Conservation (phyloP, 2,329 filamentous ascomycete species). For the Sporothrix sp. region DNA sequence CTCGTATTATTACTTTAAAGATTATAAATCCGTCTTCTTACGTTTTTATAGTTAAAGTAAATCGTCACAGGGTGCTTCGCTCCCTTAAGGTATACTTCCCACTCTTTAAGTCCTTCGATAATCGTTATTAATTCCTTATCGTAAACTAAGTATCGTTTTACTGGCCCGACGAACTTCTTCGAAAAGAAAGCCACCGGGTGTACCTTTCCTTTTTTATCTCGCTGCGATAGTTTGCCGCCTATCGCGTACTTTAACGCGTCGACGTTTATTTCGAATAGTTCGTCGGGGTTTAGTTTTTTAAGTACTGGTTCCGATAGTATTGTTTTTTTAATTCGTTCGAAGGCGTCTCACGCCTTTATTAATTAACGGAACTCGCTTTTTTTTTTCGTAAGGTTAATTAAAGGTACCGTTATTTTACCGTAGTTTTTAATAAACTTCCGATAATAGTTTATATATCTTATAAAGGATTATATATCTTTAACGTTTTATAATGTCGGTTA, state of each 20-base stretch:
- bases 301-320: too few relatives aligned
- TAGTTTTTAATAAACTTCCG: too few relatives aligned
- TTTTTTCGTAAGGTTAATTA: too few relatives aligned
- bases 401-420: too few relatives aligned
- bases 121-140: not conserved
- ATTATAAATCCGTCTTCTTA: not conserved
- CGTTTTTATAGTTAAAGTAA: not conserved
- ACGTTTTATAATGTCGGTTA: too few relatives aligned
- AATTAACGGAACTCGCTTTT: too few relatives aligned
- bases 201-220: not conserved
- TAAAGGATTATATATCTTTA: too few relatives aligned
- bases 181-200: not conserved
- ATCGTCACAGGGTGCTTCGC: not conserved
- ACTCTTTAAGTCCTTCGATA: not conserved
- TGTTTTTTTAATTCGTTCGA: too few relatives aligned
- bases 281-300: too few relatives aligned
- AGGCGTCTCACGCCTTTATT: too few relatives aligned
- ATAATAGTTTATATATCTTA: too few relatives aligned
- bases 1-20: not conserved
- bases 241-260: not conserved
- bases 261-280: not conserved
- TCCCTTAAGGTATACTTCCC: too few relatives aligned
- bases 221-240: not conserved
- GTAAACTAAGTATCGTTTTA: not conserved
- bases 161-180: not conserved